Evolutionary conservation across 106 monocot species (phyloP), one percentile per base, ranked within the genome.

Genomic region (Dendrobium chrysotoxum): DNA sequence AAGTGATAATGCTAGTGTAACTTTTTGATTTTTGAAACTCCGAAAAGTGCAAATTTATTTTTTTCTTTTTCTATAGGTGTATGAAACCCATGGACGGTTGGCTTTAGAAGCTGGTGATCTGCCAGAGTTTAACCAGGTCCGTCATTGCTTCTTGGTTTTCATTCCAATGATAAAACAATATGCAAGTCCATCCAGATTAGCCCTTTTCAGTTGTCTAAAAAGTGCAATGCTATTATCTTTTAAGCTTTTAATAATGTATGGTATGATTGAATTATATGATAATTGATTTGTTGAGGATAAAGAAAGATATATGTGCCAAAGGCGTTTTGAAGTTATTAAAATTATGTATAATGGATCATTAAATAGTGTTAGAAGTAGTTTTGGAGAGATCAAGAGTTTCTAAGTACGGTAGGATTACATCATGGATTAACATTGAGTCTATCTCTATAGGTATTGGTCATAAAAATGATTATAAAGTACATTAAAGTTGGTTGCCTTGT

Each of bases 41-140:
- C 13, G 0, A 70, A 31, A 41, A 28, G 5, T 42, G 17, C 11
- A 74, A 39, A 40, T 21, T 41, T 71, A 71, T 44, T 74, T 35
- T 42, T 74, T 18, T 28, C 45, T 28, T 76, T 76, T 13, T 25
- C 5, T 76, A 4, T 46, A 97, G 96, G 97, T 98, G 26, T 98
- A 98, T 85, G 97, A 98, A 83, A 91, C 91, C 73, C 97, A 98
- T 89, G 97, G 91, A 68, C 84, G 94, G 20, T 77, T 98, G 40
- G 90, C 97, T 31, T 67, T 98, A 38, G 92, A 91, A 85, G 87
- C 90, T 72, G 97, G 94, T 25, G 97, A 98, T 77, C 78, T 98
- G 66, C 85, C 92, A 35, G 97, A 98, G 83, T 98, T 85, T 86
- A 98, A 98, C 78, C 94, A 98, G 97, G 97, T 94, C 45, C 2